These are phyloP conservation scores for Diaporthe nobilis DNA, from an alignment of 2,329 filamentous ascomycete species.

Conservation along the genomic window DNA sequence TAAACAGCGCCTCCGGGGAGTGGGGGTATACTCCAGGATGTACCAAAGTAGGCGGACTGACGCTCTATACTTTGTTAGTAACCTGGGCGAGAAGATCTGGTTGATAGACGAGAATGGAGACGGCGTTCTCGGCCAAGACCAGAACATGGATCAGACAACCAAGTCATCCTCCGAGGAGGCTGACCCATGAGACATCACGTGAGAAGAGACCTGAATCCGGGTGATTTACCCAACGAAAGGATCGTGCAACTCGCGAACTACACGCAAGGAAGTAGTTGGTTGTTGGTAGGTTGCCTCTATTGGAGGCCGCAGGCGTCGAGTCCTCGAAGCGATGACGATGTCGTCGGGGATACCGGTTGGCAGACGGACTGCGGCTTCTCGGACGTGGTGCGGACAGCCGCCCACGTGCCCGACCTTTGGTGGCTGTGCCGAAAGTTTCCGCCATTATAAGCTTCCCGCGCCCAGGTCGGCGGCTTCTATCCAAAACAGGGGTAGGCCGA, in stretches of 20 bases:
- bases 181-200: neutral
- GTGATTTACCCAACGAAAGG: neutral
- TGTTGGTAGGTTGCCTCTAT: neutral
- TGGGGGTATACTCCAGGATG: neutral
- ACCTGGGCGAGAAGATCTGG: neutral
- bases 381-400: neutral
- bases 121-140: neutral
- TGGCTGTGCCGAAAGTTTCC: conserved; percentile 22
- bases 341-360: conserved; percentile 15
- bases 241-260: neutral
- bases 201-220: neutral
- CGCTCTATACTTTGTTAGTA: neutral
- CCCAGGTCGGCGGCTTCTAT: conserved; percentile 25
- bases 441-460: conserved; percentile 17
- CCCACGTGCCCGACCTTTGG: conserved; percentile 8
- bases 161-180: neutral
- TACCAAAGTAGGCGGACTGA: neutral
- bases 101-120: conserved; percentile 4
- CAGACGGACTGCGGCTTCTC: neutral
- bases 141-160: neutral
- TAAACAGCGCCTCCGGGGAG: neutral
- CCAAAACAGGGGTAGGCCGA: conserved; percentile 30
- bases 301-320: conserved; percentile 16
- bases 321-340: neutral
- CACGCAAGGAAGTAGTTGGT: neutral